Base-by-base conservation (phyloP, 352 stramenopile species). In the Globisporangium nagaii region DNA sequence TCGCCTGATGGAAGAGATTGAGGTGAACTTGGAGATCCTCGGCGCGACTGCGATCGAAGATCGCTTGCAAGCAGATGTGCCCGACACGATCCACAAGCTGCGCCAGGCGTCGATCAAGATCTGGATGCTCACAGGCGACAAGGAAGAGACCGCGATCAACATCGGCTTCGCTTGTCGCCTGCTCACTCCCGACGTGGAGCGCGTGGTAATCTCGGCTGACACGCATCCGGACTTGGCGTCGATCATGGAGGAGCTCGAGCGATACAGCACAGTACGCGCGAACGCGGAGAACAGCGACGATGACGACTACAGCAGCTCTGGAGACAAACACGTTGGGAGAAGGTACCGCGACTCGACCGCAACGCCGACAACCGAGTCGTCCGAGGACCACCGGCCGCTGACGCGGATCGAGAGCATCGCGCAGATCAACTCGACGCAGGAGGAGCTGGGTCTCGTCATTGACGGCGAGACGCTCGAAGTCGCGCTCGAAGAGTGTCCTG, bases 121-220 rank as follows among this genome's bases (percentile, higher is more conserved):
- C 34, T 98, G 92, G 90, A 96, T 98, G 73, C 81, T 98, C 20
- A 98, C 93, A 4, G 93, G 93, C 7, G 93, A 98, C 64, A 98
- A 98, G 66, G 71, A 96, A 58, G 93, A 98, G 63, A 98, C 93
- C 4, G 93, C 93, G 12, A 97, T 98, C 61, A 98, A 98, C 65
- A 98, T 98, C 64, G 94, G 84, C n/a, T 97, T 96, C 66, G 86
- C 90, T 7, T 97, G 86, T 50, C 83, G 89, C 12, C 46, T 98
- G 17, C 53, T 98, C 19, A 96, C 89, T 9, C 73, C 88, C 2
- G 94, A 97, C 51, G 98, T 98, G 71, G 86, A 97, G 53, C 77
- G 81, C 3, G 59, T 94, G 17, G 74, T 94, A 12, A 90, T 96
- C 43, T 86, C 81, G 1, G 81, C 77, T 0, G 84, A 92, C 51